Percentiles rank a stretch among this genome's conserved stretches.
These are phyloP conservation scores for Russula emetica DNA, from an alignment of 768 basidiomycete species.

Conservation along the genomic window DNA sequence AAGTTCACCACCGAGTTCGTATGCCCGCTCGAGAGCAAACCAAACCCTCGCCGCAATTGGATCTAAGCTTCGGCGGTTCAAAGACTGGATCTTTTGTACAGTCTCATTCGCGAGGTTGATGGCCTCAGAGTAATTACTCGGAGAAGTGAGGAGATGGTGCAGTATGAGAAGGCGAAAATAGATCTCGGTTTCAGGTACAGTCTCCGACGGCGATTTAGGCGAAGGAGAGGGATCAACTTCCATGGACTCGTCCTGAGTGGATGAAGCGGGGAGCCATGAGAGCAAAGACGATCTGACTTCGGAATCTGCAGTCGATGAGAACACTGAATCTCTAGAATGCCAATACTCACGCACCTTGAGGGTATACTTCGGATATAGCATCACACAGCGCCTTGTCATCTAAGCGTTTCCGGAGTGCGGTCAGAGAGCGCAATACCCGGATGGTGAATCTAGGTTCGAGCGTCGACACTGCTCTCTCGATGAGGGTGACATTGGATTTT, in stretches of 20 bases:
- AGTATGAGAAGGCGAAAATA: slow-evolving; percentile 86
- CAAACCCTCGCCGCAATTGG: slow-evolving; percentile 90
- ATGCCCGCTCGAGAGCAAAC: slow-evolving; percentile 87
- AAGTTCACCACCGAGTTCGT: slow-evolving; percentile 76
- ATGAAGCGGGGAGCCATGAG: slow-evolving; percentile 56
- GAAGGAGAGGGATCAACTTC: slow-evolving; percentile 58
- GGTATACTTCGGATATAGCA: slow-evolving; percentile 67
- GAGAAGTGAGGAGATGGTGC: slow-evolving; percentile 61
- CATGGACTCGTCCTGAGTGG: slow-evolving; percentile 57
- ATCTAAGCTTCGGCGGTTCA: slow-evolving; percentile 90
- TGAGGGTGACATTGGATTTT: slow-evolving; percentile 70
- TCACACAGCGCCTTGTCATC: slow-evolving; percentile 58
- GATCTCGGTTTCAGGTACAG: slow-evolving; percentile 71
- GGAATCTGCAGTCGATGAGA: slow-evolving; percentile 42
- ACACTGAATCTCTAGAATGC: not conserved
- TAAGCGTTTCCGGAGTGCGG: slow-evolving; percentile 72
- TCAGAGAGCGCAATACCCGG: slow-evolving; percentile 78
- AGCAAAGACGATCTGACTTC: slow-evolving; percentile 54
- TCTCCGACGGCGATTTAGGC: slow-evolving; percentile 34
- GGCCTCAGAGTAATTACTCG: slow-evolving; percentile 60
- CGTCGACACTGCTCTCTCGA: slow-evolving; percentile 74
- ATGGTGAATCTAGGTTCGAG: slow-evolving; percentile 92
- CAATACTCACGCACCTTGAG: slow-evolving; percentile 48
- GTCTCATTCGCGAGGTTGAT: slow-evolving; percentile 66
- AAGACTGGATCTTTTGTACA: slow-evolving; percentile 70